Conservation (phyloP, 208 protist genomes). For the Trypanosoma brucei region DNA sequence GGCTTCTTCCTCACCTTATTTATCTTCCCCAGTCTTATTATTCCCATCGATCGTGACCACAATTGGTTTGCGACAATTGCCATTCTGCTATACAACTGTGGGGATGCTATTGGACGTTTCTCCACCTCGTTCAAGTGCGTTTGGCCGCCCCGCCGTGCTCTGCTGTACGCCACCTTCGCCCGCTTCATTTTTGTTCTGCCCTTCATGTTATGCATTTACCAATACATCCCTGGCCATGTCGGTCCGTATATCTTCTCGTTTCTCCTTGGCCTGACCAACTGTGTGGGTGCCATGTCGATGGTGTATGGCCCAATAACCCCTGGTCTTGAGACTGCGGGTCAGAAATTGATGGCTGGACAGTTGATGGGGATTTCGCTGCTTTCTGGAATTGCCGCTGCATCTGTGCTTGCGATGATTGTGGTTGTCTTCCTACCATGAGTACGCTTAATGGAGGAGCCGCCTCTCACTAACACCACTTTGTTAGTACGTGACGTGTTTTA, state of each 20-base stretch:
- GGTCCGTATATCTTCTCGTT: conserved; percentile 57
- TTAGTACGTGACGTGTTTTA: not conserved
- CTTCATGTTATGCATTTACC: conserved; percentile 83
- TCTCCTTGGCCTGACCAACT: conserved; percentile 67
- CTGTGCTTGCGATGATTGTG: conserved; percentile 57
- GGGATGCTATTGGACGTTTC: conserved; percentile 64
- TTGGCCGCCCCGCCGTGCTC: conserved; percentile 41
- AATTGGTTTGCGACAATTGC: conserved; percentile 80
- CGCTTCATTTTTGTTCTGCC: conserved; percentile 66
- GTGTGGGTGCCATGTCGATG: conserved; percentile 70
- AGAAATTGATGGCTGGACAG: conserved; percentile 78
- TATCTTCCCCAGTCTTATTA: conserved; percentile 71
- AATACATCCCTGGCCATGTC: conserved; percentile 63
- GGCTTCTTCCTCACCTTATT: conserved; percentile 75
- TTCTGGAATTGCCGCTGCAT: conserved; percentile 47
- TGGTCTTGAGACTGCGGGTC: conserved; percentile 46
- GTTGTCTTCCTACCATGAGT: conserved; percentile 53
- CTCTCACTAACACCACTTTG: conserved; percentile 3
- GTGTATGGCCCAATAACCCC: conserved; percentile 62
- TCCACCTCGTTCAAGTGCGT: conserved; percentile 42
- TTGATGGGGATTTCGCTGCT: conserved; percentile 77
- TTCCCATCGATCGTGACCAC: conserved; percentile 53
- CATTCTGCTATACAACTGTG: conserved; percentile 80
- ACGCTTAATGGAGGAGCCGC: not conserved
- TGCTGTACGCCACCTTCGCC: conserved; percentile 33